phyloP scores from a whole-genome alignment of 1,139 yeast species.

The Suhomyces bokatorum region DNA sequence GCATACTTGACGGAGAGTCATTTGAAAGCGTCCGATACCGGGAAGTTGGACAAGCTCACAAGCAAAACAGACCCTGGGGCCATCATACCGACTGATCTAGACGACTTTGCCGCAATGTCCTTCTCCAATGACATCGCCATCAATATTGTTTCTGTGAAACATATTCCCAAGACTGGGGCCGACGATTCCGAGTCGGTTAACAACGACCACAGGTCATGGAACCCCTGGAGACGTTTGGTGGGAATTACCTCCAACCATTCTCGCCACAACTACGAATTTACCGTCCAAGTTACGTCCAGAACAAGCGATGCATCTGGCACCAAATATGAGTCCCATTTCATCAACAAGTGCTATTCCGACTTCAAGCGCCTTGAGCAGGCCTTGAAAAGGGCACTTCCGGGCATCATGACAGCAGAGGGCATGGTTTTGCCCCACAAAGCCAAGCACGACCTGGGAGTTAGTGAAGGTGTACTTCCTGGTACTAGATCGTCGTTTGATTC shows the following conservation, averaged over 20 bases:
- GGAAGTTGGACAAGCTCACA: conserved; percentile 46
- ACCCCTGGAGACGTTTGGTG: conserved; percentile 20
- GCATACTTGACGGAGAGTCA: conserved; percentile 51
- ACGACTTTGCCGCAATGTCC: conserved; percentile 37
- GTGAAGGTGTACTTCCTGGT: background rate
- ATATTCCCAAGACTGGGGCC: conserved; percentile 14
- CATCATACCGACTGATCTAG: conserved; percentile 13
- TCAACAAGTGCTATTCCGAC: conserved; percentile 64
- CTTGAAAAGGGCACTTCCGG: conserved; percentile 64
- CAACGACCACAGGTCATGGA: conserved; percentile 22
- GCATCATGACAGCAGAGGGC: conserved; percentile 62
- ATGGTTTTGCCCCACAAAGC: conserved; percentile 53
- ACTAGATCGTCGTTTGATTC: conserved; percentile 8
- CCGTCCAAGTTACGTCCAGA: conserved; percentile 38
- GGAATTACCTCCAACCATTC: conserved; percentile 20
- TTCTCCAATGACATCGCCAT: conserved; percentile 60
- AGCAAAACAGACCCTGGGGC: conserved; percentile 2
- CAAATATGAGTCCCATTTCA: conserved; percentile 37
- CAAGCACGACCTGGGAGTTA: conserved; percentile 39
- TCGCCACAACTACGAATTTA: conserved; percentile 44
- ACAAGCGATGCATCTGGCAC: conserved; percentile 15
- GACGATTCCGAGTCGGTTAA: background rate
- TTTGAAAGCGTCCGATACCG: conserved; percentile 53
- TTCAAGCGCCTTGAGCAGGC: conserved; percentile 56
- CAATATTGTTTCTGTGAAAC: conserved; percentile 66